A percentile compares a stretch with the other conserved stretches of the same genome.
Evolutionary conservation across 2,329 filamentous ascomycete species (phyloP).

Genomic region (Alternaria rosae): DNA sequence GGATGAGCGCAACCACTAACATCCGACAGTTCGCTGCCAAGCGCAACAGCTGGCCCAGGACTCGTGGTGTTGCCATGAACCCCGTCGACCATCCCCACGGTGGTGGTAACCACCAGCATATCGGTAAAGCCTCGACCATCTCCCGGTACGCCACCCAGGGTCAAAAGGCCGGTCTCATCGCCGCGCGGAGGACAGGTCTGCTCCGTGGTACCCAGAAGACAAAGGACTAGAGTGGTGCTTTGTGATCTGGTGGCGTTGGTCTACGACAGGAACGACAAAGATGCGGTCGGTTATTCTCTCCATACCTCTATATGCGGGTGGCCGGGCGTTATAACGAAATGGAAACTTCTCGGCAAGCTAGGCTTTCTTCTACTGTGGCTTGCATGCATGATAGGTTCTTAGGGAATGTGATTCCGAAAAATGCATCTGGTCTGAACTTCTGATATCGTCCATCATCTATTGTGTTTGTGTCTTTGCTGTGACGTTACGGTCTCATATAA

Average conservation of each 20-base stretch:
- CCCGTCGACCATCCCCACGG: slow-evolving; percentile 88
- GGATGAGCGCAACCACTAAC: slow-evolving; percentile 6
- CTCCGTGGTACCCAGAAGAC: slow-evolving; percentile 99
- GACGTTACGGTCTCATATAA: background rate
- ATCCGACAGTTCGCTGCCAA: slow-evolving; percentile 84
- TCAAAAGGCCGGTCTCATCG: slow-evolving; percentile 99
- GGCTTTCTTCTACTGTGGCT: slow-evolving; percentile 37
- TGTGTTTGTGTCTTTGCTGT: background rate
- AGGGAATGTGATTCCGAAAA: slow-evolving; percentile 51
- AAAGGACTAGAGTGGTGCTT: slow-evolving; percentile 72
- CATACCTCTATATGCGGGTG: slow-evolving; percentile 47
- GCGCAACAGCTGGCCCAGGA: slow-evolving; percentile 99
- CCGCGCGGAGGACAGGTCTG: slow-evolving; percentile 98
- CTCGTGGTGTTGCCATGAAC: slow-evolving; percentile 99
- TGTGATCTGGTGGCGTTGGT: slow-evolving; percentile 34
- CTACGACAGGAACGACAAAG: slow-evolving; percentile 38
- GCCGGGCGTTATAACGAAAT: slow-evolving; percentile 50
- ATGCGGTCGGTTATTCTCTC: slow-evolving; percentile 49
- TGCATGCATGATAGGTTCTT: slow-evolving; percentile 46
- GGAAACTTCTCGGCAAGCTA: slow-evolving; percentile 39
- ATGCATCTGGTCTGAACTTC: slow-evolving; percentile 44
- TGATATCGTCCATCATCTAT: slow-evolving; percentile 14
- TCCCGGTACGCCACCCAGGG: slow-evolving; percentile 96
- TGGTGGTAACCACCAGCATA: slow-evolving; percentile 99
- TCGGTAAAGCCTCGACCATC: slow-evolving; percentile 99